These are phyloP conservation scores for Vitis rotundifolia DNA, from an alignment of 164 flowering plant species.

Conservation along the genomic window DNA sequence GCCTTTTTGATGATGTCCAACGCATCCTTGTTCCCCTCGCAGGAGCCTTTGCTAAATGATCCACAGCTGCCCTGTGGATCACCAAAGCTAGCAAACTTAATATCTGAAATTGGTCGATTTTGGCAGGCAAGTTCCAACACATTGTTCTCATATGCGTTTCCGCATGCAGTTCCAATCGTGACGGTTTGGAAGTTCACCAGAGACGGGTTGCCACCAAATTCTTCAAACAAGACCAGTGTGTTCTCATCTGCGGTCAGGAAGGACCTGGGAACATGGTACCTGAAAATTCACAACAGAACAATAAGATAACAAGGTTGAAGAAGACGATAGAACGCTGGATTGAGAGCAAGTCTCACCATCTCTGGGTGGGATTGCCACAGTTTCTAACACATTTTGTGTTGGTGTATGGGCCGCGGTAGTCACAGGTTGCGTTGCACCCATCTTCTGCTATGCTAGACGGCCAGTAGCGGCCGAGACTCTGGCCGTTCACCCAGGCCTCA, in stretches of 20 bases:
- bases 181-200: constrained; percentile 13
- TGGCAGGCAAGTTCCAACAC: constrained; percentile 20
- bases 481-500: constrained; percentile 75
- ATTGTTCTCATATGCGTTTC: constrained; percentile 11
- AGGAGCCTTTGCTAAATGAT: constrained; percentile 17
- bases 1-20: constrained; percentile 13
- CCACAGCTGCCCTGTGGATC: constrained; percentile 26
- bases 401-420: constrained; percentile 64
- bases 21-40: constrained; percentile 3
- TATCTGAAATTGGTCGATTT: constrained; percentile 1
- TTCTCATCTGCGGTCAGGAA: neutral
- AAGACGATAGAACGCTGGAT: too few species aligned
- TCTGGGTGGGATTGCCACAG: constrained; percentile 73
- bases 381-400: constrained; percentile 36
- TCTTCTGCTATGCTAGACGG: constrained; percentile 31
- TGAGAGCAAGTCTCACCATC: constrained; percentile 36
- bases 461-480: constrained; percentile 73
- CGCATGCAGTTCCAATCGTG: constrained; percentile 5
- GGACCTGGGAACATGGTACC: constrained; percentile 18
- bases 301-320: too few species aligned
- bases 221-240: constrained; percentile 19
- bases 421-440: constrained; percentile 51
- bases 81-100: constrained; percentile 33
- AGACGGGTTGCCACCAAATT: constrained; percentile 18
- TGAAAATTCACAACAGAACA: neutral